phyloP scores from a whole-genome alignment of 73 alveolate species.

The Tetrahymena borealis region DNA sequence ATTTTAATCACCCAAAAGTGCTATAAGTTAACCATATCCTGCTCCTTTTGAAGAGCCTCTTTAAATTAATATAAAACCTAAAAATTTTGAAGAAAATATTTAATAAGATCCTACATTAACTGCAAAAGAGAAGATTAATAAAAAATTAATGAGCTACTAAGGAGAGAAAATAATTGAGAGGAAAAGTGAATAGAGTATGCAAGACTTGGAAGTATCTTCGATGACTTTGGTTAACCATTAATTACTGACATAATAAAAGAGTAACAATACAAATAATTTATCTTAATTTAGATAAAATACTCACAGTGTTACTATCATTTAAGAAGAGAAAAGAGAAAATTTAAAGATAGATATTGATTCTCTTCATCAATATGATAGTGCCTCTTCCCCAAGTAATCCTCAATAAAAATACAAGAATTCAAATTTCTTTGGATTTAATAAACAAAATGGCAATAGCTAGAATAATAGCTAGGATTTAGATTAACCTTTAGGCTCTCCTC shows the following conservation, averaged over 20 bases:
- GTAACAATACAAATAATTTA: background rate
- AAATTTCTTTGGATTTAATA: background rate
- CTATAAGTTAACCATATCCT: too few species aligned
- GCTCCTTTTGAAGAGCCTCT: too few species aligned
- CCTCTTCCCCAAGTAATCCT: background rate
- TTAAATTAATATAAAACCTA: background rate
- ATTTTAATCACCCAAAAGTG: too few species aligned
- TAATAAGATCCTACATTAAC: background rate
- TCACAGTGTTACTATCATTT: background rate
- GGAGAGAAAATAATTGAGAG: background rate
- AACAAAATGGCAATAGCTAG: background rate
- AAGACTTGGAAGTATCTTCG: background rate
- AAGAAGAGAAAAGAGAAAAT: background rate
- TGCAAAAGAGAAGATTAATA: background rate
- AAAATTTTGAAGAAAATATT: background rate
- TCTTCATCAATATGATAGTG: background rate
- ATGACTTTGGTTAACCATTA: background rate
- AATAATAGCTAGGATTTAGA: background rate
- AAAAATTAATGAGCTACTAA: background rate
- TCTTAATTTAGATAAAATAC: background rate
- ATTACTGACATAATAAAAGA: background rate
- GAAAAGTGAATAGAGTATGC: background rate
- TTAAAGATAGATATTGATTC: background rate
- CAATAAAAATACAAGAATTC: background rate
- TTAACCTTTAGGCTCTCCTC: background rate